phyloP scores from a whole-genome alignment of 1,284 basidiomycete genomes.

The Dichomitus squalens region DNA sequence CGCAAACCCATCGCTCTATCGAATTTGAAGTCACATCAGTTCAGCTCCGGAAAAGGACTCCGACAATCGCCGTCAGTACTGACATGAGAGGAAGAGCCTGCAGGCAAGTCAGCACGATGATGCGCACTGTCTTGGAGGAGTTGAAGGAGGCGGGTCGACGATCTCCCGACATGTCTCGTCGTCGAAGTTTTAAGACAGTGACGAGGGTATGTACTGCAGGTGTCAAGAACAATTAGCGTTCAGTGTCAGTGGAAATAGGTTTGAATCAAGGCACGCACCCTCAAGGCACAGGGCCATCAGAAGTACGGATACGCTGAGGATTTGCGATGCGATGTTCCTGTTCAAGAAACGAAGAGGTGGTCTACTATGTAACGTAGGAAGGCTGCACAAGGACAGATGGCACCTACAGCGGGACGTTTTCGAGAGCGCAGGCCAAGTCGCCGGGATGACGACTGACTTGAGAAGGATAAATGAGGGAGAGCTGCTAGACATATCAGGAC shows the following conservation, averaged over 20 bases:
- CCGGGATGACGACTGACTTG: conserved; percentile 19
- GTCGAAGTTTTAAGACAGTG: conserved; percentile 14
- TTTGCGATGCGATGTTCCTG: conserved; percentile 22
- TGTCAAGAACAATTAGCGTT: not conserved
- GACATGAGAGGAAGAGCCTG: conserved; percentile 28
- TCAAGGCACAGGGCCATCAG: conserved; percentile 20
- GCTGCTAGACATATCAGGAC: conserved; percentile 13
- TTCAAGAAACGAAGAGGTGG: not conserved
- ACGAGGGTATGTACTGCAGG: conserved; percentile 21
- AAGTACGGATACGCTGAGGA: conserved; percentile 18
- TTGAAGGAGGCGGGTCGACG: conserved; percentile 6
- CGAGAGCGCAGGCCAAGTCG: conserved; percentile 24
- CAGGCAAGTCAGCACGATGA: conserved; percentile 23
- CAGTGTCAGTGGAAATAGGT: not conserved
- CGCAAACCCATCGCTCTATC: conserved; percentile 19
- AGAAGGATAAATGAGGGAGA: conserved; percentile 17
- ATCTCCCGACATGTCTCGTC: conserved; percentile 2
- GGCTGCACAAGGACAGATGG: not conserved
- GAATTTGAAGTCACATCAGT: no score
- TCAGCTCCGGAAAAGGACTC: not conserved
- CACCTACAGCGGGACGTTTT: conserved; percentile 22
- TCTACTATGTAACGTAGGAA: conserved; percentile 19
- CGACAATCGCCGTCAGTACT: conserved; percentile 1
- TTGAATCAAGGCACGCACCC: conserved; percentile 12
- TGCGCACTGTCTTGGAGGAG: conserved; percentile 17